These are phyloP conservation scores for Chlamydomonas schloesseri DNA, from an alignment of 139 green algal species.

Conservation along the genomic window DNA sequence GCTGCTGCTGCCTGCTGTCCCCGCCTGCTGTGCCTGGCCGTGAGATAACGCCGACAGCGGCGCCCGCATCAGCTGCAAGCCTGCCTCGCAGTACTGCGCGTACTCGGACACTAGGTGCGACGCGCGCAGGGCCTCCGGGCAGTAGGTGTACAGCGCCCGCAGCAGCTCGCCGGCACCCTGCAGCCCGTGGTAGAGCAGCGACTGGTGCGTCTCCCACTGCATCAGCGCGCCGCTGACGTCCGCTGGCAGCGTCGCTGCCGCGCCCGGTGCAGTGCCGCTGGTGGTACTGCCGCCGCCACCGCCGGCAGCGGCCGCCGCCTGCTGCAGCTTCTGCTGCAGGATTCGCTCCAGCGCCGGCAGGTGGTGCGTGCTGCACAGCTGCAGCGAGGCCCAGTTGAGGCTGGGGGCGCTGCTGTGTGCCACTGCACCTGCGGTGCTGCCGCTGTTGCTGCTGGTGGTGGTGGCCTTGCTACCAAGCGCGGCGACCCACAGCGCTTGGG, in stretches of 20 bases:
- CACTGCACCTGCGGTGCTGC: too few relatives aligned
- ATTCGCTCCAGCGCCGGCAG: conserved; percentile 11
- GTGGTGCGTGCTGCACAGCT: conserved; percentile 2
- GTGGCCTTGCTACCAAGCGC: too few relatives aligned
- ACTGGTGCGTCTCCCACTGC: conserved; percentile 10
- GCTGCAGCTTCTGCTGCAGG: conserved; percentile 17
- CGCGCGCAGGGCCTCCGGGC: conserved; percentile 37
- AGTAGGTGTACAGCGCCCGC: conserved; percentile 32
- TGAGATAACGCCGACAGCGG: conserved; percentile 6
- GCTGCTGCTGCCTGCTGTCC: too few relatives aligned
- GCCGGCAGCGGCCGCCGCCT: neutral
- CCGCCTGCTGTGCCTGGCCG: too few relatives aligned
- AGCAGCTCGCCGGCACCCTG: conserved; percentile 36
- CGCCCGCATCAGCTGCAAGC: conserved; percentile 29
- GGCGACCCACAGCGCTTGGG: too few relatives aligned
- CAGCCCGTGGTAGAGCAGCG: conserved; percentile 32
- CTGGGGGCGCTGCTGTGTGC: too few relatives aligned
- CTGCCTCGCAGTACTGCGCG: neutral
- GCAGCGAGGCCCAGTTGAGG: neutral
- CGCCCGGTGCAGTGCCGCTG: neutral
- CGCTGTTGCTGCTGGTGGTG: too few relatives aligned
- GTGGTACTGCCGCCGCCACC: conserved; percentile 9
- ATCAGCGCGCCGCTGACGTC: neutral
- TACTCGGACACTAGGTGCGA: conserved; percentile 26
- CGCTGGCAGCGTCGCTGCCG: neutral